phyloP scores from a whole-genome alignment of 345 rosid genomes.

The Hypericum perforatum region DNA sequence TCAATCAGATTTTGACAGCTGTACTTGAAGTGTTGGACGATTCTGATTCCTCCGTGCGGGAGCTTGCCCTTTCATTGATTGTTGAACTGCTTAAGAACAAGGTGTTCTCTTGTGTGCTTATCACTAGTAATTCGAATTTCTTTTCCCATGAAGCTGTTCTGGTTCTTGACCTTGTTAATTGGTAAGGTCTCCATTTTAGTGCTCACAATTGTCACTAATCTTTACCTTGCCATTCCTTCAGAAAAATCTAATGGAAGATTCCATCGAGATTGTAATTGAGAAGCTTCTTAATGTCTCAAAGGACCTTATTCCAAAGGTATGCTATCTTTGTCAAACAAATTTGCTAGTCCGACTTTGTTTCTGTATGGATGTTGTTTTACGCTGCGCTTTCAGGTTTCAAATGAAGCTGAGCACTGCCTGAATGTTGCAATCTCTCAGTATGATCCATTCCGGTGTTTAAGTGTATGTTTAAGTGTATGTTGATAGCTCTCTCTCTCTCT shows the following conservation, averaged over 20 bases:
- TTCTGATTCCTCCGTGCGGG: conserved; percentile 57
- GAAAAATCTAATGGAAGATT: conserved; percentile 88
- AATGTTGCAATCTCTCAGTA: conserved; percentile 60
- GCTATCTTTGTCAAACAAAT: conserved; percentile 6
- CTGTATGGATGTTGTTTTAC: conserved; percentile 10
- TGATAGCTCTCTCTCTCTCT: conserved; percentile 11
- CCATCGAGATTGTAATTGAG: conserved; percentile 84
- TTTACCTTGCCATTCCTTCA: conserved; percentile 25
- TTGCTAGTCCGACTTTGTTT: conserved; percentile 3
- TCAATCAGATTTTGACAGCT: conserved; percentile 91
- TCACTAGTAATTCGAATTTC: no score
- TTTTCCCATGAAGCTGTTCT: neutral
- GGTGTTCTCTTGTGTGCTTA: conserved; percentile 26
- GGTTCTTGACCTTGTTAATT: neutral
- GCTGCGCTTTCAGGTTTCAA: conserved; percentile 49
- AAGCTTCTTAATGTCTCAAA: conserved; percentile 80
- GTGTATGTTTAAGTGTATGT: conserved; percentile 35
- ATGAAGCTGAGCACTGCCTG: conserved; percentile 88
- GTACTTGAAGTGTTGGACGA: conserved; percentile 92
- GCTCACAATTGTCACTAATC: neutral
- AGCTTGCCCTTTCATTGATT: conserved; percentile 65
- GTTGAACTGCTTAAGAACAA: conserved; percentile 81
- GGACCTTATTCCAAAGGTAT: conserved; percentile 69
- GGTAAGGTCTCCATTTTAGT: neutral
- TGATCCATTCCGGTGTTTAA: conserved; percentile 95